phyloP scores from a whole-genome alignment of 2,329 filamentous ascomycete genomes.

The Coniella vitis region DNA sequence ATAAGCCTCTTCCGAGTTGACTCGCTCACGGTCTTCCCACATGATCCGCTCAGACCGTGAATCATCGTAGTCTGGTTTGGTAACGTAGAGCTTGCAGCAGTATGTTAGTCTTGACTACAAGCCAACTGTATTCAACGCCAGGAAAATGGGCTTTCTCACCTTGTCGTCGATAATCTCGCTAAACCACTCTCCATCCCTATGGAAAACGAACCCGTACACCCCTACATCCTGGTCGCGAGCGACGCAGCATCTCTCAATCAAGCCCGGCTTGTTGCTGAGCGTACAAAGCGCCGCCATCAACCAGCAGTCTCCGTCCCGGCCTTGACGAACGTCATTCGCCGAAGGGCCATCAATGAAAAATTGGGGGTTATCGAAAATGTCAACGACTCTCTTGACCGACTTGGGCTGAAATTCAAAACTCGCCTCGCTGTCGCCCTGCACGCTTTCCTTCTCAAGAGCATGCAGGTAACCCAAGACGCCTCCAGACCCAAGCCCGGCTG shows the following conservation, averaged over 20 bases:
- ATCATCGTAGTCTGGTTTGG: slow-evolving; percentile 56
- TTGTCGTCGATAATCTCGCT: slow-evolving; percentile 53
- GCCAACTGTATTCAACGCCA: too few relatives aligned
- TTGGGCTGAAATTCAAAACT: slow-evolving; percentile 32
- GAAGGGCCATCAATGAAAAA: slow-evolving; percentile 75
- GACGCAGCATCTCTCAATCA: slow-evolving; percentile 70
- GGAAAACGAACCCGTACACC: slow-evolving; percentile 81
- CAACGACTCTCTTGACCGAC: slow-evolving; percentile 61
- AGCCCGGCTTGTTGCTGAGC: slow-evolving; percentile 62
- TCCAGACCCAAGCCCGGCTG: background rate
- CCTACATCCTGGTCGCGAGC: slow-evolving; percentile 65
- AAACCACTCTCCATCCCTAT: slow-evolving; percentile 70
- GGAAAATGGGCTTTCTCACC: slow-evolving; percentile 20
- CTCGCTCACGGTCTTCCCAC: slow-evolving; percentile 39
- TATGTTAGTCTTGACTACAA: background rate
- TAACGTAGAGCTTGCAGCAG: slow-evolving; percentile 39
- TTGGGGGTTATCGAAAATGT: slow-evolving; percentile 69
- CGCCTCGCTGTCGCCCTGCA: slow-evolving; percentile 6
- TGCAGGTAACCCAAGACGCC: slow-evolving; percentile 3
- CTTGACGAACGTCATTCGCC: slow-evolving; percentile 73
- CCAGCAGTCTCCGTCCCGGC: slow-evolving; percentile 78
- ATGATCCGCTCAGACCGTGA: slow-evolving; percentile 40
- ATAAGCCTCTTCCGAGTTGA: slow-evolving; percentile 52
- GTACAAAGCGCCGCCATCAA: slow-evolving; percentile 75
- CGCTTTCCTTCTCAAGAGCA: slow-evolving; percentile 7